Percentiles rank a stretch among this genome's conserved stretches.
Conservation (phyloP, 768 basidiomycete genomes). For the Boletus sp. region DNA sequence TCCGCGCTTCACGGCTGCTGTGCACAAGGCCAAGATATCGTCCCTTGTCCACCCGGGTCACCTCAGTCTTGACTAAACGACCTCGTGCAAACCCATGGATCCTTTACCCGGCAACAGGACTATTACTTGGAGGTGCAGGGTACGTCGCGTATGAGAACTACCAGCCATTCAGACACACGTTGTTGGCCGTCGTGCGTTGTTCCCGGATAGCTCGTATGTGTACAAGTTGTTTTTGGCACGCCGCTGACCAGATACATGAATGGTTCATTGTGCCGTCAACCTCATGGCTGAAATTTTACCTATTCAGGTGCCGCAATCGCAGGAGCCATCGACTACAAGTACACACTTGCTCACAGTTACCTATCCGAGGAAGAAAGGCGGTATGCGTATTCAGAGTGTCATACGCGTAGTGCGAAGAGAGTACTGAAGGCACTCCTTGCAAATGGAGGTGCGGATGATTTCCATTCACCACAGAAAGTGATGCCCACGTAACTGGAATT, state of each 20-base stretch:
- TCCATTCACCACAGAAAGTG: background rate
- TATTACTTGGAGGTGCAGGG: constrained; percentile 31
- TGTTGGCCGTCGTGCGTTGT: constrained; percentile 74
- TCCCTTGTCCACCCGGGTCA: constrained; percentile 10
- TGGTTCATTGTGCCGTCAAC: background rate
- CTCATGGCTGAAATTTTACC: constrained; percentile 1
- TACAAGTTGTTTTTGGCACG: constrained; percentile 20
- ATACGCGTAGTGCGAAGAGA: constrained; percentile 75
- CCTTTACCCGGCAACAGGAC: constrained; percentile 20
- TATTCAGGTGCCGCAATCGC: constrained; percentile 54
- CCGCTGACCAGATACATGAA: constrained; percentile 26
- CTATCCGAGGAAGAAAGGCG: constrained; percentile 46
- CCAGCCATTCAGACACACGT: constrained; percentile 70
- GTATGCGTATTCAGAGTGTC: constrained; percentile 70
- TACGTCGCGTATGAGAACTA: constrained; percentile 60
- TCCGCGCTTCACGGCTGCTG: background rate
- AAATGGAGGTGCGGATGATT: constrained; percentile 66
- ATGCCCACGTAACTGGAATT: background rate
- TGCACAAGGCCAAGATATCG: constrained; percentile 5
- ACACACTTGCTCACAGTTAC: constrained; percentile 55
- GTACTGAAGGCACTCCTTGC: constrained; percentile 80
- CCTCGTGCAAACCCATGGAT: constrained; percentile 19
- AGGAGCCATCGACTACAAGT: constrained; percentile 70
- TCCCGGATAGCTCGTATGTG: constrained; percentile 67
- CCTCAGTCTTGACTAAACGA: constrained; percentile 2